Percentiles rank a stretch among this genome's conserved stretches.
Evolutionary conservation across 148 eudicot genomes (phyloP).

Genomic region (Linanthus parryae): DNA sequence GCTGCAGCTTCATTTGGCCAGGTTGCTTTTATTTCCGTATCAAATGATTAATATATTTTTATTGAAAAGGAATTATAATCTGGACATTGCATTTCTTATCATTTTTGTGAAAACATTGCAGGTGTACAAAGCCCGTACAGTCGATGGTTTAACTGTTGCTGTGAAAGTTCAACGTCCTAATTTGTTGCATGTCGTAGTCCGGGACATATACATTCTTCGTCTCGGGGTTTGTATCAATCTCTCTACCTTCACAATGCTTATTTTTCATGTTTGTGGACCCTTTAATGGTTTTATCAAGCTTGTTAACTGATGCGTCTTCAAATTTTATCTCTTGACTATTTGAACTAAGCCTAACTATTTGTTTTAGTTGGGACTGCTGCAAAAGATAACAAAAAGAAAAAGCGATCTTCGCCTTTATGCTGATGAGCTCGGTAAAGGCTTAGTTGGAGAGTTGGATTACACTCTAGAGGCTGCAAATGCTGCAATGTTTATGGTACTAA

Average conservation of each 20-base stretch:
- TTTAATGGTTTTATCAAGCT: too few relatives aligned
- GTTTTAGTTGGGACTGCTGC: constrained; percentile 75
- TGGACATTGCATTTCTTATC: too few relatives aligned
- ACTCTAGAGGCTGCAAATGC: constrained; percentile 92
- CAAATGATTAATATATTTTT: too few relatives aligned
- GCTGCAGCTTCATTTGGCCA: constrained; percentile 99
- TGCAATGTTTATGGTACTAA: constrained; percentile 56
- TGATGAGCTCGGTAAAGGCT: constrained; percentile 96
- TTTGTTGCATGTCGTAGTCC: constrained; percentile 72
- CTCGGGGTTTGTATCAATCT: constrained; percentile 76
- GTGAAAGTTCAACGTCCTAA: constrained; percentile 97
- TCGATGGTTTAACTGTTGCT: constrained; percentile 76
- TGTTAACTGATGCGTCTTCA: too few relatives aligned
- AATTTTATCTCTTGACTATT: too few relatives aligned
- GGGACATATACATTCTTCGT: constrained; percentile 87
- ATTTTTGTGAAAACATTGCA: constrained; percentile 18
- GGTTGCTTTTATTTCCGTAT: constrained; percentile 41
- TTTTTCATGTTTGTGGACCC: too few relatives aligned
- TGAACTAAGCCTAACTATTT: too few relatives aligned
- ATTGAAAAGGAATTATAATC: too few relatives aligned
- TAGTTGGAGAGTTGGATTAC: constrained; percentile 95
- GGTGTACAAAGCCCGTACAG: constrained; percentile 79
- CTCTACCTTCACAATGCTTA: too few relatives aligned
- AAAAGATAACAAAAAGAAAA: constrained; percentile 70
- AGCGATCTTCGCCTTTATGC: constrained; percentile 86